Evolutionary conservation across 2,329 filamentous ascomycete species (phyloP), one percentile per base, ranked within the genome.

Genomic region (Cladophialophora exuberans): DNA sequence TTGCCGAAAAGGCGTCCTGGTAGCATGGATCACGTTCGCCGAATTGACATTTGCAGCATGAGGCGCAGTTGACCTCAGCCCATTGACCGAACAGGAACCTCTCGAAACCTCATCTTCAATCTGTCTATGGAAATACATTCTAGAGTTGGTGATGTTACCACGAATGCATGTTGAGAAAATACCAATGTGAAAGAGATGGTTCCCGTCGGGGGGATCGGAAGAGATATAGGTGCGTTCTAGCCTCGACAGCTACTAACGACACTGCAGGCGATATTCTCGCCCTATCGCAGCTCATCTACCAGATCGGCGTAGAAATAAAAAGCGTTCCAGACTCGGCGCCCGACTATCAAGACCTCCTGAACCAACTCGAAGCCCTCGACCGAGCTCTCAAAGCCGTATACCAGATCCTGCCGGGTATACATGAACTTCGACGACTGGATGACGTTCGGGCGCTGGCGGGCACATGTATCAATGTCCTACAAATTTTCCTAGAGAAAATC

Each of bases 351-450:
- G 10, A 11, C 18, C 43, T 46, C 4, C 9, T 46, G 22, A 23
- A 9, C 9, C 22, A 46, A 25, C 43, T 46, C 20, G 28, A 46
- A 17, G 43, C 43, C 4, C 43, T 46, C 25, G 43, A 46, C 17
- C 43, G 43, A 11, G 18, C 43, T 10, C 43, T 46, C 15, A 46
- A 46, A 17, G 10, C 5, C 9, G 6, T 46, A n/a, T 17, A 46
- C 6, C 10, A 13, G n/a, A 28, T 46, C 25, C 23, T 6, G 9
- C 43, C 43, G 6, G 43, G 15, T 7, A 11, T 11, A 5, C 43
- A 46, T 46, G 25, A 46, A 17, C 43, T 30, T 11, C 28, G 25
- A 31, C 22, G 43, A 46, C 26, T 46, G n/a, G 43, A 46, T 22
- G 43, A 6, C 20, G 31, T 46, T n/a, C 43, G 43, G 5, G 43